These are phyloP conservation scores for Xylaria sp. DNA, from an alignment of 2,329 filamentous ascomycete genomes.

Conservation along the genomic window DNA sequence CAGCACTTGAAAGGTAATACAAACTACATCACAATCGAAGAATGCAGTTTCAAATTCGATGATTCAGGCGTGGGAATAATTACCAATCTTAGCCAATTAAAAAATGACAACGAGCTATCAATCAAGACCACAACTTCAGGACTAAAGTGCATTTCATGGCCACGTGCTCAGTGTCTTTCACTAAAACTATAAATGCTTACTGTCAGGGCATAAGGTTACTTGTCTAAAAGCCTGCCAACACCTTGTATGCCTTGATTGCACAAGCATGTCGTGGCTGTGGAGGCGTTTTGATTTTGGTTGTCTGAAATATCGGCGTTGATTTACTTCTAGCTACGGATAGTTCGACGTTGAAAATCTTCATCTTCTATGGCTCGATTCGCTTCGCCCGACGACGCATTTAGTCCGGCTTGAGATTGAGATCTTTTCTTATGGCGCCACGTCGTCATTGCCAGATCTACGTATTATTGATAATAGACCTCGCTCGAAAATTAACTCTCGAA, in stretches of 20 bases:
- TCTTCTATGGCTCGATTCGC: not conserved
- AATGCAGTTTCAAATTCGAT: not conserved
- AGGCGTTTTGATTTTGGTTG: not conserved
- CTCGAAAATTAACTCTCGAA: not conserved
- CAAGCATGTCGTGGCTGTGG: not conserved
- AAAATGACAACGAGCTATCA: not conserved
- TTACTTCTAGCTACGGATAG: not conserved
- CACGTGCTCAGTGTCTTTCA: not conserved
- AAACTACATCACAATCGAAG: not conserved
- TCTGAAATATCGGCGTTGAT: not conserved
- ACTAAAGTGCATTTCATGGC: not conserved
- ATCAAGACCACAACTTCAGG: not conserved
- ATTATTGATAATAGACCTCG: not conserved
- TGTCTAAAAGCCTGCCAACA: not conserved
- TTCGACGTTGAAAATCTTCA: not conserved
- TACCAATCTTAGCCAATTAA: not conserved
- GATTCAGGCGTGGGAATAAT: not conserved
- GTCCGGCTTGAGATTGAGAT: not conserved
- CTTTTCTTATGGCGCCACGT: not conserved
- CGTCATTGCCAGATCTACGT: not conserved
- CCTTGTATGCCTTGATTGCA: not conserved
- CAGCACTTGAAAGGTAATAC: not conserved
- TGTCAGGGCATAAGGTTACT: not conserved
- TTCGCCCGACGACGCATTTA: not conserved
- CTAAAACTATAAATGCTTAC: not conserved